A percentile compares a stretch with the other conserved stretches of the same genome.
These are phyloP conservation scores for Cymbidium sinense DNA, from an alignment of 106 monocot species.

Conservation along the genomic window DNA sequence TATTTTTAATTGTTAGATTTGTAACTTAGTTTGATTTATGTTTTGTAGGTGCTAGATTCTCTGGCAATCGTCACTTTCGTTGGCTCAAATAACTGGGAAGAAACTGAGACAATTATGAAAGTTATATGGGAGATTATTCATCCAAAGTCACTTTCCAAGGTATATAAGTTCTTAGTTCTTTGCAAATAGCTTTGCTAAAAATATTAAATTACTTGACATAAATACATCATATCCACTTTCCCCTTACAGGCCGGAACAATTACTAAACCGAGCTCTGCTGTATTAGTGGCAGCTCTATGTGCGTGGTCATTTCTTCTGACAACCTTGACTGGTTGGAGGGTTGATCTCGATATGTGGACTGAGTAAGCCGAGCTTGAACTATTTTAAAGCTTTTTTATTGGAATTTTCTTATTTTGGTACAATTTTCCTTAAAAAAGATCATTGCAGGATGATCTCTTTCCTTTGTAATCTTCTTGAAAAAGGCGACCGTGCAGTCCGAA, in stretches of 20 bases:
- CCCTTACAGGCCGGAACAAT: conserved; percentile 29
- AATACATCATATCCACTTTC: background rate
- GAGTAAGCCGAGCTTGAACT: conserved; percentile 47
- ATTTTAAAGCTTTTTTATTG: background rate
- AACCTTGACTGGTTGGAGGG: conserved; percentile 52
- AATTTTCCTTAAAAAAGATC: background rate
- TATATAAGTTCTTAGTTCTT: conserved; percentile 15
- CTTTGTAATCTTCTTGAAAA: conserved; percentile 70
- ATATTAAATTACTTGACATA: too few species aligned
- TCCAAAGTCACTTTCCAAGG: conserved; percentile 79
- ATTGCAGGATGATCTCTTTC: conserved; percentile 58
- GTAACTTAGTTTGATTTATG: conserved; percentile 2
- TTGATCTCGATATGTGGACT: conserved; percentile 71
- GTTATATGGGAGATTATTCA: conserved; percentile 84
- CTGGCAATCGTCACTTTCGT: conserved; percentile 74
- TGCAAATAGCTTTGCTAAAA: background rate
- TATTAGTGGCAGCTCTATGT: conserved; percentile 68
- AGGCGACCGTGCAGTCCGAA: conserved; percentile 79
- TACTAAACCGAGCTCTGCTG: conserved; percentile 41
- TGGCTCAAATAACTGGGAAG: conserved; percentile 69
- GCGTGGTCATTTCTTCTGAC: conserved; percentile 93
- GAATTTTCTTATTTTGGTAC: background rate
- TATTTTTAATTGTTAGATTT: background rate
- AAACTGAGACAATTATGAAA: conserved; percentile 79
- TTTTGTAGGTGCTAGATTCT: conserved; percentile 67